Conservation (phyloP, 805 yeast species). For the Metschnikowia lunata region DNA sequence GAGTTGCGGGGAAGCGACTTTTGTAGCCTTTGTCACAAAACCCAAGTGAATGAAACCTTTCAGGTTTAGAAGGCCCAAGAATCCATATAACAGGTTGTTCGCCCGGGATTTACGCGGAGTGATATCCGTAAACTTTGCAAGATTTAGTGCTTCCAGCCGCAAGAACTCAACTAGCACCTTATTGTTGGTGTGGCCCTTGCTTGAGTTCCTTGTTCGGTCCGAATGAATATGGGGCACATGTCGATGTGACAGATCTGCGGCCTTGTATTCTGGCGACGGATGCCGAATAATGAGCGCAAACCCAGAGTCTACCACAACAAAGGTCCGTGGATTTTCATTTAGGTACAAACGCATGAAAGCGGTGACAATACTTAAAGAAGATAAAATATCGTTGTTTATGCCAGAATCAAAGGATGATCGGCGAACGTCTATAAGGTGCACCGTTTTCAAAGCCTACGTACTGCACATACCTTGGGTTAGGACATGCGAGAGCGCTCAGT, state of each 20-base stretch:
- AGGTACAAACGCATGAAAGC: constrained; percentile 55
- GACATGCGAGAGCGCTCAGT: too few relatives aligned
- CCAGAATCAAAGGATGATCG: too few relatives aligned
- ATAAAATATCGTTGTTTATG: not conserved
- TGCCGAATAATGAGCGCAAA: constrained; percentile 59
- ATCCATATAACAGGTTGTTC: constrained; percentile 42
- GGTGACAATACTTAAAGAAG: not conserved
- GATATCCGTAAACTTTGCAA: constrained; percentile 41
- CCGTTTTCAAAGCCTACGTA: too few relatives aligned
- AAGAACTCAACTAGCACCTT: constrained; percentile 52
- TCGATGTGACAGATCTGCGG: constrained; percentile 16
- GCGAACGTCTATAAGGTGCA: too few relatives aligned
- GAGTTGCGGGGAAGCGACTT: constrained; percentile 57
- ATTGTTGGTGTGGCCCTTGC: constrained; percentile 20
- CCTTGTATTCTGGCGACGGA: constrained; percentile 30
- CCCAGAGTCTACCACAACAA: constrained; percentile 58
- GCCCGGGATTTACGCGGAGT: constrained; percentile 25
- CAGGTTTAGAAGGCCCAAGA: constrained; percentile 56
- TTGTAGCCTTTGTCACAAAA: constrained; percentile 49
- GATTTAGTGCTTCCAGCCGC: constrained; percentile 35
- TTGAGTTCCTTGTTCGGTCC: constrained; percentile 18
- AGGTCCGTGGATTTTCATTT: constrained; percentile 61
- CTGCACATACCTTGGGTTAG: too few relatives aligned
- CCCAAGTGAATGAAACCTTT: constrained; percentile 55
- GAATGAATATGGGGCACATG: constrained; percentile 19